Evolutionary conservation across 2,329 filamentous ascomycete genomes (phyloP).

Genomic region (Phyllosticta paracitricarpa): DNA sequence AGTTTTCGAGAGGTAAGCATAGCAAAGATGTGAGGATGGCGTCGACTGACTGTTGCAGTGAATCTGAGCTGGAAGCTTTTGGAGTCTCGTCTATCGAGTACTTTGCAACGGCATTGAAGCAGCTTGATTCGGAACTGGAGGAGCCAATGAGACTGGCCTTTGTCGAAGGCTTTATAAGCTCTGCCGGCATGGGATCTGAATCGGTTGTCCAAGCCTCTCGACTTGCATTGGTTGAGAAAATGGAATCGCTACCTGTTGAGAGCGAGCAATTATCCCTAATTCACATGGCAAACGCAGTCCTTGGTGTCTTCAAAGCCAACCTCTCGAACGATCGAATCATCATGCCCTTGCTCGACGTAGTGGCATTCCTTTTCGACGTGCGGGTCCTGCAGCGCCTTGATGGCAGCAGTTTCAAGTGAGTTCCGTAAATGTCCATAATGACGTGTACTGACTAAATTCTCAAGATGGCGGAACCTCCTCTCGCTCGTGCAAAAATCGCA

Average conservation of each 20-base stretch:
- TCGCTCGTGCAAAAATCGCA: slow-evolving; percentile 65
- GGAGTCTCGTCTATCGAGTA: slow-evolving; percentile 51
- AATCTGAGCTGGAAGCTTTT: slow-evolving; percentile 11
- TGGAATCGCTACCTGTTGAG: slow-evolving; percentile 20
- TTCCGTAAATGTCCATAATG: slow-evolving; percentile 6
- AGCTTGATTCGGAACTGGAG: neutral
- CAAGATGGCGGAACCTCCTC: slow-evolving; percentile 52
- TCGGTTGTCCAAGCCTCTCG: slow-evolving; percentile 61
- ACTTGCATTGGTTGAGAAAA: slow-evolving; percentile 46
- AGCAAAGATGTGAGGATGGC: slow-evolving; percentile 13
- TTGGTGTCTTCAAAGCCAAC: slow-evolving; percentile 21
- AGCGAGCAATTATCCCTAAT: slow-evolving; percentile 16
- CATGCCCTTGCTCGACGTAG: slow-evolving; percentile 65
- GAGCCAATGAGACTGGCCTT: slow-evolving; percentile 32
- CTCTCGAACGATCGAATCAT: slow-evolving; percentile 55
- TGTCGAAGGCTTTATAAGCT: slow-evolving; percentile 59
- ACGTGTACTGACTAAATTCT: neutral
- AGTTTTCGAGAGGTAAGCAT: slow-evolving; percentile 14
- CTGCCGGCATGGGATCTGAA: slow-evolving; percentile 69
- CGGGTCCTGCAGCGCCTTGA: slow-evolving; percentile 31
- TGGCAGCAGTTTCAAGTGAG: slow-evolving; percentile 45
- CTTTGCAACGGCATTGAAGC: slow-evolving; percentile 43
- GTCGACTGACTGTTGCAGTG: slow-evolving; percentile 2
- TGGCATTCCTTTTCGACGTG: slow-evolving; percentile 56
- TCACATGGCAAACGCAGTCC: slow-evolving; percentile 18